Evolutionary conservation across 2,329 filamentous ascomycete genomes (phyloP).

Genomic region (Claviceps lovelessii): DNA sequence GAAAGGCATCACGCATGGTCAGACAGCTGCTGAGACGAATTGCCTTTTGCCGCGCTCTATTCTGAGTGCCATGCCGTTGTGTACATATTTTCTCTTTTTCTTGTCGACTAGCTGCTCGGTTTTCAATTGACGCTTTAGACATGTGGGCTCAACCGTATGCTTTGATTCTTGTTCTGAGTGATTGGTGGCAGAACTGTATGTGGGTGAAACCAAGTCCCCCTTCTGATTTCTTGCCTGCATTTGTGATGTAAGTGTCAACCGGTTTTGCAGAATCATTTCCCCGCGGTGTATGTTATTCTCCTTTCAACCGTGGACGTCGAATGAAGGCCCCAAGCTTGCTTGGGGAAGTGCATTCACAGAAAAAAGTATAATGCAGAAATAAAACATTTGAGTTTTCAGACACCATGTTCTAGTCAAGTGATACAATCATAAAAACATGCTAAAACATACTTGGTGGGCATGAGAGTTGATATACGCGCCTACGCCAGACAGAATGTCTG

Average conservation of each 20-base stretch:
- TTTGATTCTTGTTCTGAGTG: not conserved
- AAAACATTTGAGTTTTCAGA: not conserved
- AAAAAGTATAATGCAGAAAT: not conserved
- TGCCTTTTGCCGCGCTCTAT: not conserved
- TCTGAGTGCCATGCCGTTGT: not conserved
- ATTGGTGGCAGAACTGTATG: not conserved
- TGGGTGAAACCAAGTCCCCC: not conserved
- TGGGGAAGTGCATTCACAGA: not conserved
- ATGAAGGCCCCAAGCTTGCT: not conserved
- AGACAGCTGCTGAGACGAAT: not conserved
- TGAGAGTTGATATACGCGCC: not conserved
- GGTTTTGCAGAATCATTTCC: not conserved
- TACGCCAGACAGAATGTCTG: not conserved
- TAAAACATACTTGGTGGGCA: not conserved
- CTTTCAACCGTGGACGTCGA: too few species aligned
- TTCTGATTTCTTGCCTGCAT: not conserved
- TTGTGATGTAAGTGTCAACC: not conserved
- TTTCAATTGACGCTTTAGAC: not conserved
- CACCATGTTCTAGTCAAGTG: not conserved
- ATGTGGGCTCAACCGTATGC: not conserved
- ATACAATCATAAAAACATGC: not conserved
- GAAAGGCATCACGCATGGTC: not conserved
- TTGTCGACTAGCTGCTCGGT: not conserved
- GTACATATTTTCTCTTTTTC: not conserved
- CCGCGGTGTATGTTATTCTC: not conserved